Conservation (phyloP, 2,329 filamentous ascomycete genomes). For the Aspergillus udagawae region DNA sequence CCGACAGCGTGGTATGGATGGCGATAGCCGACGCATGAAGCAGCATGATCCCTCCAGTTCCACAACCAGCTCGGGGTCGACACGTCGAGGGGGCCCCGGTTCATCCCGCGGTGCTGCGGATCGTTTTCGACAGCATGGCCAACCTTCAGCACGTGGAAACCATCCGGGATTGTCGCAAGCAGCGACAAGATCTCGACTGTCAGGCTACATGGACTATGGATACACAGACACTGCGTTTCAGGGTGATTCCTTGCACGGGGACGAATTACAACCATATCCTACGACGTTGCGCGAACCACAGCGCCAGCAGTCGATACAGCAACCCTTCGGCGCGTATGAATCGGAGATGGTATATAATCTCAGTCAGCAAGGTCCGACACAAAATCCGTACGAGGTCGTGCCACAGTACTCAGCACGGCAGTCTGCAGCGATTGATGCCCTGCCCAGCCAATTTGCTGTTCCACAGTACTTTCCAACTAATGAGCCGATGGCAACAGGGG, state of each 20-base stretch:
- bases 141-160: constrained; percentile 32
- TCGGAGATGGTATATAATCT: constrained; percentile 77
- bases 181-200: constrained; percentile 32
- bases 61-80: constrained; percentile 42
- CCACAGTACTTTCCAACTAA: constrained; percentile 69
- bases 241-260: constrained; percentile 43
- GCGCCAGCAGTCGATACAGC: constrained; percentile 45
- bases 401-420: constrained; percentile 73
- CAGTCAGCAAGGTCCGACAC: constrained; percentile 56
- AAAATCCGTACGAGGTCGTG: constrained; percentile 68
- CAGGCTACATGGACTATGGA: constrained; percentile 48
- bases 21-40: constrained; percentile 68
- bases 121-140: constrained; percentile 32
- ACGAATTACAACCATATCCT: constrained; percentile 59
- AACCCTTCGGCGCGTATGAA: constrained; percentile 52
- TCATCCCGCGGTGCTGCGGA: constrained; percentile 48
- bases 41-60: constrained; percentile 69
- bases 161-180: constrained; percentile 32
- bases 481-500: constrained; percentile 60
- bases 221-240: constrained; percentile 52
- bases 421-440: constrained; percentile 71
- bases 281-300: constrained; percentile 56
- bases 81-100: constrained; percentile 51
- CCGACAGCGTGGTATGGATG: constrained; percentile 68
- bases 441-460: constrained; percentile 63